These are phyloP conservation scores for Aspergillus conjunctus DNA, from an alignment of 495 filamentous ascomycete genomes.

Conservation along the genomic window DNA sequence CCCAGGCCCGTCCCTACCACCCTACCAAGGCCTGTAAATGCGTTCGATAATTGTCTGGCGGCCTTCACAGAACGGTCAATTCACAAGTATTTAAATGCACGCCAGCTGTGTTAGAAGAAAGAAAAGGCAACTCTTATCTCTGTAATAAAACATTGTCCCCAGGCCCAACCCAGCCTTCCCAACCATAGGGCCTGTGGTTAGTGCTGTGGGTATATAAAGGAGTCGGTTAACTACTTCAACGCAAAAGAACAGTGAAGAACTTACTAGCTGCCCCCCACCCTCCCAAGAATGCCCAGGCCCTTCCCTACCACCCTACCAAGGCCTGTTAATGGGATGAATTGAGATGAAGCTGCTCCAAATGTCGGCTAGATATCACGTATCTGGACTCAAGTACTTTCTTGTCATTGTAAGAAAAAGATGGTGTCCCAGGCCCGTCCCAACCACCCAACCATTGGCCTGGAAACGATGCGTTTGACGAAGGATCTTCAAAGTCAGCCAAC, in stretches of 20 bases:
- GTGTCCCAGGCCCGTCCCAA: constrained; percentile 20
- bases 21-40: constrained; percentile 15
- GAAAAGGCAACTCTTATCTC: too few relatives aligned
- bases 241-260: neutral
- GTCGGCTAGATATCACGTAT: too few relatives aligned
- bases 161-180: constrained; percentile 23
- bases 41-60: too few relatives aligned
- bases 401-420: too few relatives aligned
- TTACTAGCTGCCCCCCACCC: neutral
- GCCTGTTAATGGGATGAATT: neutral
- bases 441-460: too few relatives aligned
- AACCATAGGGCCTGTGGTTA: constrained; percentile 2
- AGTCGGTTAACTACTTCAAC: too few relatives aligned
- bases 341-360: neutral
- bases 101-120: too few relatives aligned
- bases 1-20: constrained; percentile 15
- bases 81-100: too few relatives aligned
- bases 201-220: neutral
- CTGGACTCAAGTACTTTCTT: neutral
- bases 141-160: too few relatives aligned
- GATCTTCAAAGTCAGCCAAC: too few relatives aligned
- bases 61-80: too few relatives aligned
- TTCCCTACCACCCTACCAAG: constrained; percentile 7
- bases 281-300: neutral
- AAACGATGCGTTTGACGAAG: too few relatives aligned